Conservation (phyloP, 2,329 filamentous ascomycete species). For the Elsinoe fawcettii region DNA sequence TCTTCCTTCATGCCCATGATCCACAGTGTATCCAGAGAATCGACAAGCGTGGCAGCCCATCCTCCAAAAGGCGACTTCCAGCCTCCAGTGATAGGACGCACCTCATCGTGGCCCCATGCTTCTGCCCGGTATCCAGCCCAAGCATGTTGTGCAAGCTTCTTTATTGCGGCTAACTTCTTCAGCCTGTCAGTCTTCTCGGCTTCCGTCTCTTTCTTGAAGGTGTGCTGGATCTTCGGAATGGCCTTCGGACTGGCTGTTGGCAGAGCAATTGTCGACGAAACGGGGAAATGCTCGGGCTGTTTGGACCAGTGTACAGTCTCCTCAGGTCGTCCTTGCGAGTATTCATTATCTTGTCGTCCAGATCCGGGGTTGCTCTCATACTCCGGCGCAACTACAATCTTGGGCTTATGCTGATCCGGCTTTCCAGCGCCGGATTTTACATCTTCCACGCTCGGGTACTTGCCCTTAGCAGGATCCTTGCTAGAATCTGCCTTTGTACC, state of each 20-base stretch:
- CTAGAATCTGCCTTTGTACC: not conserved
- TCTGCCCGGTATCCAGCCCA: constrained; percentile 75
- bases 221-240: constrained; percentile 70
- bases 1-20: constrained; percentile 74
- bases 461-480: not conserved
- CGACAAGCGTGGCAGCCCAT: constrained; percentile 82
- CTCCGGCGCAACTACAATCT: constrained; percentile 9
- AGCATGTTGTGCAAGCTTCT: constrained; percentile 64
- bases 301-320: constrained; percentile 61
- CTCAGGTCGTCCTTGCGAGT: not conserved
- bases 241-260: constrained; percentile 62
- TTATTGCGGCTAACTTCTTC: constrained; percentile 58
- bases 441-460: constrained; percentile 2
- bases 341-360: constrained; percentile 2
- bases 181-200: constrained; percentile 54
- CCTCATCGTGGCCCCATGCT: constrained; percentile 82
- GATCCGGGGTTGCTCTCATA: not conserved
- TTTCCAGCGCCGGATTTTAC: not conserved
- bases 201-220: constrained; percentile 58
- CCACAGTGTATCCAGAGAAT: constrained; percentile 76
- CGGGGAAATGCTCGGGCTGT: constrained; percentile 59
- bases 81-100: constrained; percentile 61
- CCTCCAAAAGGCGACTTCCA: constrained; percentile 78
- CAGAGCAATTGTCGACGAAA: constrained; percentile 66
- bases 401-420: not conserved